Evolutionary conservation across 345 rosid species (phyloP).

Genomic region (Eutrema yunnanense): DNA sequence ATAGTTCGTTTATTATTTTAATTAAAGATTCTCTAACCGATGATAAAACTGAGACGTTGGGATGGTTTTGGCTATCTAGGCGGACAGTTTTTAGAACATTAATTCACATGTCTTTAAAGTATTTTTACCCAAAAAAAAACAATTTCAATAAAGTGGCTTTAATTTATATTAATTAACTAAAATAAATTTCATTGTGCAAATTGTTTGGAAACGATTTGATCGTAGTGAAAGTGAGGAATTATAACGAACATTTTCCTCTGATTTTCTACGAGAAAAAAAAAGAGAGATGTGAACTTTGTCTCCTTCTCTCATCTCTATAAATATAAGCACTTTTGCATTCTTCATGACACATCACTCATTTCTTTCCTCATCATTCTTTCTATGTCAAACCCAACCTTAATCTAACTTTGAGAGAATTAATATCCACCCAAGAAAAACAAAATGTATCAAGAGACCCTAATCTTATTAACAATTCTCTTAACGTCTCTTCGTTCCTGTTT

Average conservation of each 20-base stretch:
- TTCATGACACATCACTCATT: slow-evolving; percentile 14
- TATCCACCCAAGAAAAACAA: neutral
- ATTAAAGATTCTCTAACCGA: too few species aligned
- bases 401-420: slow-evolving; percentile 22
- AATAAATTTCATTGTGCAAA: neutral
- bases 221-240: neutral
- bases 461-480: slow-evolving; percentile 16
- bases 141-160: neutral
- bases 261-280: neutral
- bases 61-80: neutral
- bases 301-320: slow-evolving; percentile 17
- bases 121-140: too few species aligned
- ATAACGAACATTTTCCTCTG: slow-evolving; percentile 9
- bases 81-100: neutral
- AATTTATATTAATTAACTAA: neutral
- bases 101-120: neutral
- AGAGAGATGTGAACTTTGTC: neutral
- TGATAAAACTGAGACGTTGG: neutral
- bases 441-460: slow-evolving; percentile 12
- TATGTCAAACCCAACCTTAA: slow-evolving; percentile 27
- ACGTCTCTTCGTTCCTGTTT: slow-evolving; percentile 15
- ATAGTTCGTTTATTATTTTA: neutral
- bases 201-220: neutral
- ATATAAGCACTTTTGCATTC: slow-evolving; percentile 19
- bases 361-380: slow-evolving; percentile 8